Evolutionary conservation across 2,329 filamentous ascomycete genomes (phyloP).

Genomic region (Epichloe aotearoae): DNA sequence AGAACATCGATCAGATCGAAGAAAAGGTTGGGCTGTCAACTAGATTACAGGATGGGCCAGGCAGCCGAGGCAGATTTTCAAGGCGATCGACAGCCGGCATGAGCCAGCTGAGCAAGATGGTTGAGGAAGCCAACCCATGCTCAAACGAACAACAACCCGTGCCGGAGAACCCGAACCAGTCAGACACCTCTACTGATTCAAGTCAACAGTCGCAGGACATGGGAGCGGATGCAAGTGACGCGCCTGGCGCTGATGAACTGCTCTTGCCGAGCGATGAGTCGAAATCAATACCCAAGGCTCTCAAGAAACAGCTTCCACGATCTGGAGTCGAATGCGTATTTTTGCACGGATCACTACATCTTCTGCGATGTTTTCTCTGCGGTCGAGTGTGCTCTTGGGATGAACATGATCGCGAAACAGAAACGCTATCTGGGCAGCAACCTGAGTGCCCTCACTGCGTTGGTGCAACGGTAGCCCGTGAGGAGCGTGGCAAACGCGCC

Average conservation of each 20-base stretch:
- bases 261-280: slow-evolving; percentile 8
- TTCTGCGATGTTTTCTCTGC: slow-evolving; percentile 51
- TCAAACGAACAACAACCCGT: slow-evolving; percentile 7
- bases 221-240: slow-evolving; percentile 6
- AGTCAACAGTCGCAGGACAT: slow-evolving; percentile 5
- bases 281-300: slow-evolving; percentile 5
- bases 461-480: slow-evolving; percentile 46
- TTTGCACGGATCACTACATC: slow-evolving; percentile 54
- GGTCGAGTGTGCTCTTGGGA: slow-evolving; percentile 47
- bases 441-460: slow-evolving; percentile 55
- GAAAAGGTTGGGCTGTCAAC: slow-evolving; percentile 55
- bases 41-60: slow-evolving; percentile 46
- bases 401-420: slow-evolving; percentile 37
- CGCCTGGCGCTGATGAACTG: slow-evolving; percentile 8
- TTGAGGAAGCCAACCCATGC: slow-evolving; percentile 17
- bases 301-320: slow-evolving; percentile 16
- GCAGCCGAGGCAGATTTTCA: slow-evolving; percentile 47
- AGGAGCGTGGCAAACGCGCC: slow-evolving; percentile 52
- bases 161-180: slow-evolving; percentile 5
- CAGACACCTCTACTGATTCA: background rate
- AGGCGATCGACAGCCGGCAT: slow-evolving; percentile 28
- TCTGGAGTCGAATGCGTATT: slow-evolving; percentile 53
- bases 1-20: slow-evolving; percentile 64
- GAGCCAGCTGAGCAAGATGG: slow-evolving; percentile 24
- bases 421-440: slow-evolving; percentile 49